Percentiles rank a stretch among this genome's conserved stretches.
These are phyloP conservation scores for Dothistroma pini DNA, from an alignment of 2,329 filamentous ascomycete species.

Conservation along the genomic window DNA sequence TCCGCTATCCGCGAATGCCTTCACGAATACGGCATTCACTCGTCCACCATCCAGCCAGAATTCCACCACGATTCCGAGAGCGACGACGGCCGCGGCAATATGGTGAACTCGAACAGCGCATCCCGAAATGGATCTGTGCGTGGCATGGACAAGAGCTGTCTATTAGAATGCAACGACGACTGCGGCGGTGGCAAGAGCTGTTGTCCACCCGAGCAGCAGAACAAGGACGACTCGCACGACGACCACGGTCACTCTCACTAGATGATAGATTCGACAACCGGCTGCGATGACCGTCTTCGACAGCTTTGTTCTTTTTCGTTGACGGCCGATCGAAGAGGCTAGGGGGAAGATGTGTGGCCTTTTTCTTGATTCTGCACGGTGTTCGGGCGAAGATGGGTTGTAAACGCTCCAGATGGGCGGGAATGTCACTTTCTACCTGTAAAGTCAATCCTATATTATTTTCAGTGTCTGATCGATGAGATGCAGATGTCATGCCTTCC, in stretches of 20 bases:
- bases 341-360: not conserved
- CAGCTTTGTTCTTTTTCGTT: not conserved
- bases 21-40: slow-evolving; percentile 94
- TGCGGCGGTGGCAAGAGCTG: slow-evolving; percentile 43
- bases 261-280: not conserved
- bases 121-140: slow-evolving; percentile 24
- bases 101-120: slow-evolving; percentile 27
- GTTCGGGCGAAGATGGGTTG: not conserved
- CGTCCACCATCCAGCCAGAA: slow-evolving; percentile 94
- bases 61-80: slow-evolving; percentile 44
- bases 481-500: not conserved
- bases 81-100: slow-evolving; percentile 30
- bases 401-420: not conserved
- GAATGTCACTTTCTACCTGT: not conserved
- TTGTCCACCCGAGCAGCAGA: slow-evolving; percentile 34
- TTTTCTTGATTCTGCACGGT: not conserved
- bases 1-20: slow-evolving; percentile 79
- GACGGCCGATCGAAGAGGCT: not conserved
- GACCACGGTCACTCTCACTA: slow-evolving; percentile 21
- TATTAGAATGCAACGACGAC: slow-evolving; percentile 44
- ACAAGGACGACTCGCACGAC: slow-evolving; percentile 11
- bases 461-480: not conserved
- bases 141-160: slow-evolving; percentile 38
- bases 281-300: not conserved
- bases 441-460: not conserved